Conservation (phyloP, 23 red algal species). For the Gracilariopsis chorda region DNA sequence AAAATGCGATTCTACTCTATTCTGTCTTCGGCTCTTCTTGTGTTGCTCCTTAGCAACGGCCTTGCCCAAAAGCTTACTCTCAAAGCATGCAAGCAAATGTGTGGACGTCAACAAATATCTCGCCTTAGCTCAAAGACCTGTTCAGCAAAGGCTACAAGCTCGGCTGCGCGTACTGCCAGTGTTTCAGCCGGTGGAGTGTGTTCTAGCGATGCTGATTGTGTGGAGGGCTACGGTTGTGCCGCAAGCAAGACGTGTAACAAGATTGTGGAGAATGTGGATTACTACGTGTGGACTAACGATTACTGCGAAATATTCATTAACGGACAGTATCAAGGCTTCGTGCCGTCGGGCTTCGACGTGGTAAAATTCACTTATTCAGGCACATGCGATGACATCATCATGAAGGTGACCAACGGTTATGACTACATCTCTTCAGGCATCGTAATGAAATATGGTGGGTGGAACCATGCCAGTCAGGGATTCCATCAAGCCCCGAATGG, state of each 20-base stretch:
- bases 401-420: background rate
- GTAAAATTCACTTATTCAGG: background rate
- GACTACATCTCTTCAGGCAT: background rate
- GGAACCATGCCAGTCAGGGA: background rate
- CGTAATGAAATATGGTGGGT: background rate
- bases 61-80: background rate
- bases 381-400: conserved; percentile 9
- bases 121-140: background rate
- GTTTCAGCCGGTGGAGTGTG: background rate
- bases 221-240: background rate
- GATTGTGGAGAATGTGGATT: background rate
- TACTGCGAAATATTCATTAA: conserved; percentile 15
- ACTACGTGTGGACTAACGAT: background rate
- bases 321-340: background rate
- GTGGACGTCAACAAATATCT: background rate
- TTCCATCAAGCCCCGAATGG: background rate
- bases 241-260: conserved; percentile 18
- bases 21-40: background rate
- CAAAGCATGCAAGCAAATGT: background rate
- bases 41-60: background rate
- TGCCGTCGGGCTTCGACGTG: background rate
- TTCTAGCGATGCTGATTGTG: background rate
- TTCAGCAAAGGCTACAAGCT: background rate
- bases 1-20: conserved; percentile 4
- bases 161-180: background rate